Conservation (phyloP, 225 moss, liverwort and hornwort species). For the Pseudoscleropodium purum region DNA sequence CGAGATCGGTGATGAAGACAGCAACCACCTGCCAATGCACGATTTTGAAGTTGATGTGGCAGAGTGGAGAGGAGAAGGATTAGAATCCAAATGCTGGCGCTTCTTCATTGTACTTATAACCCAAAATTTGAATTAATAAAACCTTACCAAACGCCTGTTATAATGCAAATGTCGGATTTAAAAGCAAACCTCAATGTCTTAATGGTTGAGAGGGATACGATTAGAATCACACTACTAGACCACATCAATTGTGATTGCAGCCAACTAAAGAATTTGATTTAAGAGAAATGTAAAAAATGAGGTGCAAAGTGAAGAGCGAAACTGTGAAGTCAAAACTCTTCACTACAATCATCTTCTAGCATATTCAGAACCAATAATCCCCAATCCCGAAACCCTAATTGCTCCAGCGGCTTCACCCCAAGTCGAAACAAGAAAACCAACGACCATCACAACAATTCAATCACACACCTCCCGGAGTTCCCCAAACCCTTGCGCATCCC, state of each 20-base stretch:
- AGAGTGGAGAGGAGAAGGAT: background rate
- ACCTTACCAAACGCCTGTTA: background rate
- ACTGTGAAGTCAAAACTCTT: background rate
- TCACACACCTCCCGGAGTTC: constrained; percentile 19
- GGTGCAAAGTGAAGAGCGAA: background rate
- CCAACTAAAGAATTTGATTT: background rate
- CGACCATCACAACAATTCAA: background rate
- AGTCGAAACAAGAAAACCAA: background rate
- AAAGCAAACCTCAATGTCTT: background rate
- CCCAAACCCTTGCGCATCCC: constrained; percentile 2
- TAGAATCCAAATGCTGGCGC: background rate
- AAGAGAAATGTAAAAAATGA: background rate
- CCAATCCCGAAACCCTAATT: background rate
- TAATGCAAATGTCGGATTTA: background rate
- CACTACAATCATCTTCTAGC: background rate
- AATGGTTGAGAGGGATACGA: background rate
- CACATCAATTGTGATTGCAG: background rate
- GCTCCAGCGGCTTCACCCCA: background rate
- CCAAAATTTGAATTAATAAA: background rate
- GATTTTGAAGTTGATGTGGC: background rate
- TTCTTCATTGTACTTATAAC: background rate
- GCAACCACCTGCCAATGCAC: constrained; percentile 6
- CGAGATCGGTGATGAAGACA: constrained; percentile 6
- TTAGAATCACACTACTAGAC: background rate
- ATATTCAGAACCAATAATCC: background rate